These are phyloP conservation scores for Lodderomyces margitis DNA, from an alignment of 1,139 yeast genomes.

Conservation along the genomic window DNA sequence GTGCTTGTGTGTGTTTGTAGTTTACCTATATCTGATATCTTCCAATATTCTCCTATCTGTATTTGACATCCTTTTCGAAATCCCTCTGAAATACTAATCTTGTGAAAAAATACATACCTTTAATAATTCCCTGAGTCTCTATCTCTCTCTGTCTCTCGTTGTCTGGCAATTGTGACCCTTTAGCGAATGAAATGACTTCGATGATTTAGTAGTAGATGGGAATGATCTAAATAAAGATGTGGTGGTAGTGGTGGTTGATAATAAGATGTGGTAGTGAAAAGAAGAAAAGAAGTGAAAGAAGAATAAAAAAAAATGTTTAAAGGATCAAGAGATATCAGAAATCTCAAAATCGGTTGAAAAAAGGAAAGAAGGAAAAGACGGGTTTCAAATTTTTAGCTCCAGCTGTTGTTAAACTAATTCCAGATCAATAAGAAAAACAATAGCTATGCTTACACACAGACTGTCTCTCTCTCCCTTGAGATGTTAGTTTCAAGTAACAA, in stretches of 20 bases:
- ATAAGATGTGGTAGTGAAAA: background rate
- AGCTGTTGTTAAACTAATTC: too few relatives aligned
- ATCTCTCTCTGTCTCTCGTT: slow-evolving; percentile 2
- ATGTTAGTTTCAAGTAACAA: too few relatives aligned
- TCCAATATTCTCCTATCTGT: too few relatives aligned
- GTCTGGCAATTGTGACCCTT: background rate
- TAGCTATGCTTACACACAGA: too few relatives aligned
- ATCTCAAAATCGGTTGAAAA: background rate
- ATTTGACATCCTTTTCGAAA: background rate
- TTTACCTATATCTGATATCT: too few relatives aligned
- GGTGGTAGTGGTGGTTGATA: background rate
- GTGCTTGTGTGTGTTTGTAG: background rate
- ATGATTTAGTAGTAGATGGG: background rate
- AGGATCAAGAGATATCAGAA: background rate
- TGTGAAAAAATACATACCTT: background rate
- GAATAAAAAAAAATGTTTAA: background rate
- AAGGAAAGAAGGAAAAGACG: background rate
- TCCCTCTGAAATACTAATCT: background rate
- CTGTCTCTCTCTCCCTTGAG: too few relatives aligned
- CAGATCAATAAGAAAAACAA: too few relatives aligned
- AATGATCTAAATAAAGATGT: background rate
- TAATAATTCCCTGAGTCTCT: background rate
- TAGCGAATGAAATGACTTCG: slow-evolving; percentile 3
- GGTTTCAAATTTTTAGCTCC: background rate
- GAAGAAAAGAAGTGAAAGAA: background rate